phyloP scores from a whole-genome alignment of 148 eudicot species.

The Silene latifolia region DNA sequence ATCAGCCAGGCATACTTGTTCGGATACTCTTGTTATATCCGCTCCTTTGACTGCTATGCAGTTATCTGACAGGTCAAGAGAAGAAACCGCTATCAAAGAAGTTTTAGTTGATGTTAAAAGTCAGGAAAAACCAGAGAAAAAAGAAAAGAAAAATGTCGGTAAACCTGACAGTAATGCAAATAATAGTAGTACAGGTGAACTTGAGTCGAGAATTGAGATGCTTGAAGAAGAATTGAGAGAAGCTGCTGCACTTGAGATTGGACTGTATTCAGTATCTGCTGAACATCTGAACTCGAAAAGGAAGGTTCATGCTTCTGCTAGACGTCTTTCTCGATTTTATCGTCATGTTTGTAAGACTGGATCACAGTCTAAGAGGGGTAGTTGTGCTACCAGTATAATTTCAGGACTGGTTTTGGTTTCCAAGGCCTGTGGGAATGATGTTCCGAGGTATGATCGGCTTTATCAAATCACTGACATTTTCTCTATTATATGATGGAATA shows the following conservation, averaged over 20 bases:
- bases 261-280: slow-evolving; percentile 61
- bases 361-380: slow-evolving; percentile 51
- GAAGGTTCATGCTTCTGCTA: slow-evolving; percentile 82
- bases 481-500: too few species aligned
- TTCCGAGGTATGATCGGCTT: slow-evolving; percentile 47
- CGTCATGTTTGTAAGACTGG: slow-evolving; percentile 48
- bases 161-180: slow-evolving; percentile 28
- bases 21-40: slow-evolving; percentile 25
- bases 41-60: slow-evolving; percentile 26
- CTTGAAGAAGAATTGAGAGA: slow-evolving; percentile 85
- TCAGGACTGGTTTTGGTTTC: slow-evolving; percentile 79
- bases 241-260: slow-evolving; percentile 66
- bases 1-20: slow-evolving; percentile 47
- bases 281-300: slow-evolving; percentile 78
- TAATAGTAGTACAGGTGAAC: slow-evolving; percentile 33
- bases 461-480: too few species aligned
- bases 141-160: slow-evolving; percentile 21
- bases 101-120: slow-evolving; percentile 29
- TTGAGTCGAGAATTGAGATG: slow-evolving; percentile 51
- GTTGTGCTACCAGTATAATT: slow-evolving; percentile 59
- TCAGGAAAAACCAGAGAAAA: slow-evolving; percentile 34
- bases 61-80: slow-evolving; percentile 28
- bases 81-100: slow-evolving; percentile 32
- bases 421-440: slow-evolving; percentile 87
- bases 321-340: slow-evolving; percentile 72